These are phyloP conservation scores for Salvia miltiorrhiza DNA, from an alignment of 257 asterid genomes.

Conservation along the genomic window DNA sequence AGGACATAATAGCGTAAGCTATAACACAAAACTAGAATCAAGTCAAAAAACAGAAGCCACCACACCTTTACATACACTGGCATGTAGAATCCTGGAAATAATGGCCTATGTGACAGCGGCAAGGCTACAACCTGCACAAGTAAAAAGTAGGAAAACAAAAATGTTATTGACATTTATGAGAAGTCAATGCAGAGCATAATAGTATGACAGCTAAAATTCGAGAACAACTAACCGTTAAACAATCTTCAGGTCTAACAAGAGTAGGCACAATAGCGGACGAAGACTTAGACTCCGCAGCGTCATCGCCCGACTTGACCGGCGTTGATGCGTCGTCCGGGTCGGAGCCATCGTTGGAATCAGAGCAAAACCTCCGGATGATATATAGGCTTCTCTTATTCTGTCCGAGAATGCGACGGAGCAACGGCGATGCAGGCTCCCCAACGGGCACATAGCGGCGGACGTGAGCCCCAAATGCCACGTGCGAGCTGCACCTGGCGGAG, in stretches of 20 bases:
- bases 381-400: slow-evolving; percentile 34
- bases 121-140: slow-evolving; percentile 29
- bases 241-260: slow-evolving; percentile 82
- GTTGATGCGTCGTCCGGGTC: slow-evolving; percentile 39
- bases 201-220: slow-evolving; percentile 7
- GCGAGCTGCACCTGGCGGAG: slow-evolving; percentile 52
- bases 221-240: slow-evolving; percentile 59
- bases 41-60: slow-evolving; percentile 12
- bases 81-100: slow-evolving; percentile 96
- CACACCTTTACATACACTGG: slow-evolving; percentile 93
- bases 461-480: slow-evolving; percentile 34
- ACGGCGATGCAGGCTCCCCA: slow-evolving; percentile 45
- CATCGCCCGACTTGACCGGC: slow-evolving; percentile 46
- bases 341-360: slow-evolving; percentile 64
- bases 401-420: slow-evolving; percentile 46
- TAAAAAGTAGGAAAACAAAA: slow-evolving; percentile 11
- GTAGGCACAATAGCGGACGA: slow-evolving; percentile 80
- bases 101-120: slow-evolving; percentile 32
- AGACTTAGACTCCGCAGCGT: slow-evolving; percentile 50
- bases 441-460: slow-evolving; percentile 45
- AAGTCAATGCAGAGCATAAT: not conserved
- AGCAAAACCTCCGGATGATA: slow-evolving; percentile 60
- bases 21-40: not conserved
- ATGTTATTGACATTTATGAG: not conserved
- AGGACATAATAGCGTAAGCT: not conserved